phyloP scores from a whole-genome alignment of 139 green algal genomes.

The Chlamydomonas eustigma region DNA sequence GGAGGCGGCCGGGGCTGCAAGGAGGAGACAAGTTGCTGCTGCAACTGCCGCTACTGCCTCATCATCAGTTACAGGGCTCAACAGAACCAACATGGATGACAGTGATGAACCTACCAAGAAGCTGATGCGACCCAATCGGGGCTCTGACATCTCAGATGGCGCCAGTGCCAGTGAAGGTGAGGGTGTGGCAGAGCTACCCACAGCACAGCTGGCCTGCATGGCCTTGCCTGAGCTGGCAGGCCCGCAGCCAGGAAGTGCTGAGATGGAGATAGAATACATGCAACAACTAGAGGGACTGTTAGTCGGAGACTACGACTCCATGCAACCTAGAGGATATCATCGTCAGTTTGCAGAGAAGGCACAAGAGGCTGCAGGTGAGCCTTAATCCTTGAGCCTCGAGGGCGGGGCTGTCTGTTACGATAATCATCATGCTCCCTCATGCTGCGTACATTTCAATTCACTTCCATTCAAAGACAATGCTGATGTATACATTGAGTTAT shows the following conservation, averaged over 20 bases:
- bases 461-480: too few relatives aligned
- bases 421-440: too few relatives aligned
- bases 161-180: neutral
- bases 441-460: too few relatives aligned
- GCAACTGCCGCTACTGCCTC: neutral
- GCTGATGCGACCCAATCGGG: neutral
- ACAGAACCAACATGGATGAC: too few relatives aligned
- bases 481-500: too few relatives aligned
- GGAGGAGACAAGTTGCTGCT: neutral
- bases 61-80: too few relatives aligned
- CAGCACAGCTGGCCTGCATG: neutral
- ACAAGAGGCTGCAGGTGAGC: neutral
- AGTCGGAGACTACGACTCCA: neutral
- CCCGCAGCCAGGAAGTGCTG: neutral
- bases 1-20: neutral
- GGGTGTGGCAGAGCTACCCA: neutral
- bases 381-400: too few relatives aligned
- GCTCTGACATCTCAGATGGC: neutral
- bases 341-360: neutral
- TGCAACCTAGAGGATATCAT: neutral
- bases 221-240: conserved; percentile 15
- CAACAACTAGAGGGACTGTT: neutral
- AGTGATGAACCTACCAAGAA: neutral
- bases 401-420: too few relatives aligned
- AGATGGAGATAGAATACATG: neutral